Conservation (phyloP, 257 asterid species). For the Paraleonurus japonicus region DNA sequence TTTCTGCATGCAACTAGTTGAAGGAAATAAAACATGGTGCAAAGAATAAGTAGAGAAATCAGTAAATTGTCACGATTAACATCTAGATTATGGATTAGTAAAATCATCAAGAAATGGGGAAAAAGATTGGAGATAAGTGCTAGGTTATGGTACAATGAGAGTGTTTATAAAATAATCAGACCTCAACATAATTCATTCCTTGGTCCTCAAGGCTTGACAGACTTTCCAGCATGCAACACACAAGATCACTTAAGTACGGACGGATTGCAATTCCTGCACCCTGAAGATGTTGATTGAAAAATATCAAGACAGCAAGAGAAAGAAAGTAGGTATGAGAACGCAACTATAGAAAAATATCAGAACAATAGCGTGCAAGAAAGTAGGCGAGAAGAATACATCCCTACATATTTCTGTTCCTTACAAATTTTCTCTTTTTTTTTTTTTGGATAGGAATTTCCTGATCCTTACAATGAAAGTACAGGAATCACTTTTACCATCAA, state of each 20-base stretch:
- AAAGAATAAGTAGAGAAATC: constrained; percentile 10
- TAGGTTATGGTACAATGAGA: not conserved
- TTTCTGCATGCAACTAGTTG: constrained; percentile 86
- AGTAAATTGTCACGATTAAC: constrained; percentile 15
- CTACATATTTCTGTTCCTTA: not conserved
- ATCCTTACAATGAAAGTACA: not conserved
- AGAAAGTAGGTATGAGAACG: constrained; percentile 3
- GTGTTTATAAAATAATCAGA: constrained; percentile 30
- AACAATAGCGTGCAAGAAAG: constrained; percentile 14
- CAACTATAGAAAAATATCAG: constrained; percentile 3
- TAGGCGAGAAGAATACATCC: not conserved
- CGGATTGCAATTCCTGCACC: constrained; percentile 94
- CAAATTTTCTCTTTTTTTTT: no score
- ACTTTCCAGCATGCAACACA: constrained; percentile 98
- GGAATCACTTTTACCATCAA: constrained; percentile 14
- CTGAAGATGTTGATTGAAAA: constrained; percentile 37
- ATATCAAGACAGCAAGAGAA: constrained; percentile 10
- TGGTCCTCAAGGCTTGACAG: constrained; percentile 98
- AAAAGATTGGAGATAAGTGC: not conserved
- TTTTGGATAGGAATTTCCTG: not conserved
- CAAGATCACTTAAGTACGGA: constrained; percentile 87
- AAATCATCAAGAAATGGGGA: constrained; percentile 14
- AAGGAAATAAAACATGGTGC: constrained; percentile 19
- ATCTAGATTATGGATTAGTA: constrained; percentile 16
- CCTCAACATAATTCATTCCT: constrained; percentile 97